Conservation (phyloP, 2,329 filamentous ascomycete genomes). For the Elsinoe perseae region DNA sequence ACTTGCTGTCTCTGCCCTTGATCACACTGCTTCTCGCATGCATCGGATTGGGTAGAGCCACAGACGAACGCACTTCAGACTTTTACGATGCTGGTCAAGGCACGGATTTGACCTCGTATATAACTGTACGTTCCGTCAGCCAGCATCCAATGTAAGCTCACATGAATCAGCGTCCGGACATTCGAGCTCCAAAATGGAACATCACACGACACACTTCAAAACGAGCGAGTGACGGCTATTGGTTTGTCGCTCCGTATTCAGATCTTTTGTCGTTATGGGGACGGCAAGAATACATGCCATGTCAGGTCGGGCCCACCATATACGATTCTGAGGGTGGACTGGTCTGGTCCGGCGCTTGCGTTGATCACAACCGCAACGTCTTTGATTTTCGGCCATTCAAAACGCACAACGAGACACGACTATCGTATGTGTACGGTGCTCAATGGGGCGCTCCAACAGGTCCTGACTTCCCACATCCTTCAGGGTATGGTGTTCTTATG, state of each 20-base stretch:
- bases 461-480: neutral
- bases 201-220: neutral
- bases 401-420: neutral
- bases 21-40: neutral
- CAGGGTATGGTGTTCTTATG: neutral
- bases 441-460: neutral
- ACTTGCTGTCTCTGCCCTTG: neutral
- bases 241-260: constrained; percentile 9
- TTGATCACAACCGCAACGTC: constrained; percentile 1
- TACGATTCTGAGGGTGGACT: constrained; percentile 11
- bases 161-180: constrained; percentile 3
- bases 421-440: neutral
- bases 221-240: neutral
- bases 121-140: neutral
- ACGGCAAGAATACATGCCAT: neutral
- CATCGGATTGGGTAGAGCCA: neutral
- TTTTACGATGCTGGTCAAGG: neutral
- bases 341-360: constrained; percentile 12
- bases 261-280: neutral
- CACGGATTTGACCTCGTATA: neutral
- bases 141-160: neutral
- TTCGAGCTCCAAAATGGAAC: constrained; percentile 10
- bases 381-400: constrained; percentile 6
- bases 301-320: constrained; percentile 8
- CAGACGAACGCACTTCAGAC: neutral